Evolutionary conservation across 305 asterid species (phyloP).

Genomic region (Caryopteris hybrid): DNA sequence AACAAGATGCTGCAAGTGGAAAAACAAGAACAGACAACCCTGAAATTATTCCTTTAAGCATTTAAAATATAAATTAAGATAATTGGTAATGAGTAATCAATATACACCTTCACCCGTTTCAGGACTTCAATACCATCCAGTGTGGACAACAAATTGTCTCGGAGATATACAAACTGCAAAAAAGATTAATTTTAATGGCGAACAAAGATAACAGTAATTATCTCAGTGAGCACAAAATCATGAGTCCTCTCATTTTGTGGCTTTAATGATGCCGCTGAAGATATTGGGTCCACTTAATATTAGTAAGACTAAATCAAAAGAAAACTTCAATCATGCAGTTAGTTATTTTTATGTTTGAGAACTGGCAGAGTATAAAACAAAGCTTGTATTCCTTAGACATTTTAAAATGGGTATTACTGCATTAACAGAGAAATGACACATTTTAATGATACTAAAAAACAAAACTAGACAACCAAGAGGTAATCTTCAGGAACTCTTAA

Average conservation of each 20-base stretch:
- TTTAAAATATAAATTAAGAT: conserved; percentile 14
- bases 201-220: conserved; percentile 2
- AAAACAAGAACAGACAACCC: conserved; percentile 10
- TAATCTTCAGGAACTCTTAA: conserved; percentile 3
- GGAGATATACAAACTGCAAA: conserved; percentile 95
- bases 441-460: neutral
- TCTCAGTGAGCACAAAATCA: neutral
- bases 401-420: neutral
- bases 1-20: conserved; percentile 11
- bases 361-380: neutral
- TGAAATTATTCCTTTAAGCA: conserved; percentile 9
- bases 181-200: conserved; percentile 7
- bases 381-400: neutral
- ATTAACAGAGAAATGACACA: neutral
- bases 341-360: too few species aligned
- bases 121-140: conserved; percentile 93
- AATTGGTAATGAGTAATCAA: conserved; percentile 11
- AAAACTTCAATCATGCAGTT: neutral
- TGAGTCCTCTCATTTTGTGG: conserved; percentile 5
- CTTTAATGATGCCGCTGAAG: neutral
- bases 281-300: neutral
- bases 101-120: conserved; percentile 85
- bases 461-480: neutral
- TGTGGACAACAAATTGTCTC: conserved; percentile 88
- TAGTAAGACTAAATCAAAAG: neutral